These are phyloP conservation scores for Vickermania spadyakhi DNA, from an alignment of 208 protist genomes.

Conservation along the genomic window DNA sequence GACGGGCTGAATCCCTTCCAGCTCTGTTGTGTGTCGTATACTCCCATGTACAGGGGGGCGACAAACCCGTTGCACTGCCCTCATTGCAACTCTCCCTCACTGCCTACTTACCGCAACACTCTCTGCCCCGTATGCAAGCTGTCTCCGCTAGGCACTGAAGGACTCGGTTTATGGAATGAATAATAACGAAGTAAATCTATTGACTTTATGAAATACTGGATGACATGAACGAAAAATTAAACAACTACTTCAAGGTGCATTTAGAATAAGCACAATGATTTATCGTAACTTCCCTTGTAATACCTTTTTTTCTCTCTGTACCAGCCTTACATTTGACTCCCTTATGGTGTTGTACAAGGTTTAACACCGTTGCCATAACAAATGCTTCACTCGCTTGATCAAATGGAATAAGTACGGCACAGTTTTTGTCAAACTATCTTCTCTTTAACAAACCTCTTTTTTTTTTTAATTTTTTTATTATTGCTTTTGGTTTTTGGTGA, in stretches of 20 bases:
- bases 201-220: no score
- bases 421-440: background rate
- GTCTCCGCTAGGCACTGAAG: constrained; percentile 51
- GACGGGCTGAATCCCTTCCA: constrained; percentile 96
- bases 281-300: no score
- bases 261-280: no score
- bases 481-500: constrained; percentile 5
- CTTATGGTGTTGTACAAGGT: no score
- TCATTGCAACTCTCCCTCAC: constrained; percentile 85
- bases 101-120: constrained; percentile 50
- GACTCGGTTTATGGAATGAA: constrained; percentile 56
- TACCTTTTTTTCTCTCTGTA: no score
- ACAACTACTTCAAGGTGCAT: no score
- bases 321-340: no score
- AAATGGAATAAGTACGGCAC: no score
- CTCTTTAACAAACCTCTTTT: constrained; percentile 3
- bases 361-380: no score
- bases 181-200: no score
- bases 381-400: no score
- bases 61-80: constrained; percentile 75
- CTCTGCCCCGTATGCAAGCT: constrained; percentile 76
- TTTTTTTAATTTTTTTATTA: constrained; percentile 3
- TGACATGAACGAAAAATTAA: no score
- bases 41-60: constrained; percentile 75
- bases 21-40: constrained; percentile 73